Evolutionary conservation across 345 rosid species (phyloP).

Genomic region (Psidium friedrichsthalianum): DNA sequence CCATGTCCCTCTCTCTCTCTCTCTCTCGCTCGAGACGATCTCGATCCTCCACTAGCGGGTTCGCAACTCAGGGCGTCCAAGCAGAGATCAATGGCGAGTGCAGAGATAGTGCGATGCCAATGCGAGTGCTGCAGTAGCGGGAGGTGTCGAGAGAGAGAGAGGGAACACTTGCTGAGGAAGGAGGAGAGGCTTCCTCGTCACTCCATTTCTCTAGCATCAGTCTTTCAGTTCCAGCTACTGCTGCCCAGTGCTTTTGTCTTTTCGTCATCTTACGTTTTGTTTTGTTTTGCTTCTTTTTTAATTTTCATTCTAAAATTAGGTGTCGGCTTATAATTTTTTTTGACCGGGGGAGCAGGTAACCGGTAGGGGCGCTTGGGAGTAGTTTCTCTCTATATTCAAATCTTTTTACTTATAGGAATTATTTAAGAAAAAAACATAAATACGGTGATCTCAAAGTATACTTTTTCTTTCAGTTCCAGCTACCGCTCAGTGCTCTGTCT

Average conservation of each 20-base stretch:
- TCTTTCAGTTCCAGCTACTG: not conserved
- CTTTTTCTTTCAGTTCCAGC: not conserved
- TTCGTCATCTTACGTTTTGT: not conserved
- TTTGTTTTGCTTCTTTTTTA: not conserved
- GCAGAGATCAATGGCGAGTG: not conserved
- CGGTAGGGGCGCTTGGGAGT: not conserved
- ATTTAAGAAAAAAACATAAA: not conserved
- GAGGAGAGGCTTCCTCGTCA: not conserved
- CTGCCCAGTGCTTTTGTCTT: not conserved
- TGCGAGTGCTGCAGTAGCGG: not conserved
- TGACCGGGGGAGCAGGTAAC: too few species aligned
- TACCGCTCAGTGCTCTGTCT: too few species aligned
- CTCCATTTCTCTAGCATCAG: not conserved
- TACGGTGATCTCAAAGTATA: not conserved
- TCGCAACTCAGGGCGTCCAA: too few species aligned
- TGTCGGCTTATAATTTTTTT: not conserved
- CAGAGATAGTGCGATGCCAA: not conserved
- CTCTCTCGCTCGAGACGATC: not conserved
- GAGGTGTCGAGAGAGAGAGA: not conserved
- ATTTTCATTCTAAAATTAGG: not conserved
- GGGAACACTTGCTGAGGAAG: not conserved
- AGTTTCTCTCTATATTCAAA: not conserved
- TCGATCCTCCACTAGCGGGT: too few species aligned
- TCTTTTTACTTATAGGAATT: not conserved
- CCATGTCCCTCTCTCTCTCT: slow-evolving; percentile 36